Base-by-base conservation (phyloP, 1,139 yeast genomes). In the Starmera stellimalicola region DNA sequence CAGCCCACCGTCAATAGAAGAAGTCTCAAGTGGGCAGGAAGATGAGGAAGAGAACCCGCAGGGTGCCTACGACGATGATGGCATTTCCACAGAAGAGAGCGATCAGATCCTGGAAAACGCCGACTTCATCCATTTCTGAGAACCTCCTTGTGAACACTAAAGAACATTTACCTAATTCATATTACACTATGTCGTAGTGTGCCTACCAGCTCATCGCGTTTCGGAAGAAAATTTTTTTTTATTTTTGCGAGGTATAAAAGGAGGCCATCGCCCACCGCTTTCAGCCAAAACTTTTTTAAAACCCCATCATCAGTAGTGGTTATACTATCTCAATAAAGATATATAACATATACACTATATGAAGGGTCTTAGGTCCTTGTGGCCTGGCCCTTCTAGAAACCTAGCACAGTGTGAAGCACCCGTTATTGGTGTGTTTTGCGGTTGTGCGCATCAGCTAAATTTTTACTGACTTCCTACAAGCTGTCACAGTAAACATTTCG, bases 281-380 rank as follows among this genome's bases (percentile, higher is more conserved):
- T n/a, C n/a, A n/a, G n/a, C n/a, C 28, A 28, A 24, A 15, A 9
- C 20, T 23, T n/a, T 19, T 23, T 16, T 14, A 17, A 12, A 28
- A 39, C 49, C 48, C 41, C 39, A 66, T 60, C 77, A 72, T 73
- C 77, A 71, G 79, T 73, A 73, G 80, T 70, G 79, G 80, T 72
- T 73, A 72, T 73, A 69, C 79, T 73, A 71, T 69, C 70, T 68
- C 73, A 59, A 57, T 51, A 57, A 62, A 72, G 67, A 63, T 60
- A 62, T 72, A 70, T 70, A 69, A 68, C 71, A 45, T 43, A 48
- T 42, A 49, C 52, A 49, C 52, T 48, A 37, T 36, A 47, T 41
- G 43, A 39, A 33, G 31, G 32, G 30, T 23, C 24, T 22, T 22
- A 22, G n/a, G 25, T 28, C 37, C 34, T 34, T 30, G 24, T 39